phyloP scores from a whole-genome alignment of 805 yeast species.

The Kodamaea leandrae region DNA sequence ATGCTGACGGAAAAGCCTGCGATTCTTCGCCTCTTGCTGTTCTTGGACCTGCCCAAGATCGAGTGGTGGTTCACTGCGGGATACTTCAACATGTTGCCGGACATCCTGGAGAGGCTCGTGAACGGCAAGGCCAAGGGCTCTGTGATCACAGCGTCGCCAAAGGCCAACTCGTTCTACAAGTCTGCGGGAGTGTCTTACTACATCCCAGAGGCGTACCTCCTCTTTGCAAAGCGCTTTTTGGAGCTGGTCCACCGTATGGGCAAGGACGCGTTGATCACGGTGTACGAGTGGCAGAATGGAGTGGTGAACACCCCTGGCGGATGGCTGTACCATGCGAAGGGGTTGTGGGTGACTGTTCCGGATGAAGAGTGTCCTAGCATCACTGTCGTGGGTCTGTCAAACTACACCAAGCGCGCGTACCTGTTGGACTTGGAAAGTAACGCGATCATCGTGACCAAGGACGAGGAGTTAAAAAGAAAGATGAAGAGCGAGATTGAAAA shows the following conservation, averaged over 20 bases:
- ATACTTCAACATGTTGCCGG: constrained; percentile 86
- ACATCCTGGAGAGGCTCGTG: constrained; percentile 58
- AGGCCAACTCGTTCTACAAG: constrained; percentile 89
- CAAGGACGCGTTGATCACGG: constrained; percentile 45
- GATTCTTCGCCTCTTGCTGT: constrained; percentile 57
- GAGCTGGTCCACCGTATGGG: constrained; percentile 44
- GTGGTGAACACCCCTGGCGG: constrained; percentile 77
- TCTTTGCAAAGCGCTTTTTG: constrained; percentile 69
- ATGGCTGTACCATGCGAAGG: constrained; percentile 98
- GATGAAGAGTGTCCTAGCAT: constrained; percentile 59
- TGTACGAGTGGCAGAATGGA: constrained; percentile 88
- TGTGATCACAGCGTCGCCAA: constrained; percentile 88
- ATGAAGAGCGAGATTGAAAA: constrained; percentile 66
- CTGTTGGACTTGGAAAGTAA: constrained; percentile 85
- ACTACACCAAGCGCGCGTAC: constrained; percentile 88
- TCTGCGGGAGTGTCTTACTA: constrained; percentile 78
- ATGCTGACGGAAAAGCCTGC: constrained; percentile 79
- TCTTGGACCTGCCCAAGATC: constrained; percentile 51
- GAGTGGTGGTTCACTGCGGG: constrained; percentile 94
- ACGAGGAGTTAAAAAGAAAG: constrained; percentile 50
- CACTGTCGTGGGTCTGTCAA: constrained; percentile 88
- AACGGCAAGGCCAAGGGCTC: constrained; percentile 58
- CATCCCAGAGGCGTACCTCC: constrained; percentile 83
- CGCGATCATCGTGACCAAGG: constrained; percentile 73
- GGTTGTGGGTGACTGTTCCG: constrained; percentile 76